phyloP scores from a whole-genome alignment of 2,329 filamentous ascomycete species.

The Metarhizium humberi region DNA sequence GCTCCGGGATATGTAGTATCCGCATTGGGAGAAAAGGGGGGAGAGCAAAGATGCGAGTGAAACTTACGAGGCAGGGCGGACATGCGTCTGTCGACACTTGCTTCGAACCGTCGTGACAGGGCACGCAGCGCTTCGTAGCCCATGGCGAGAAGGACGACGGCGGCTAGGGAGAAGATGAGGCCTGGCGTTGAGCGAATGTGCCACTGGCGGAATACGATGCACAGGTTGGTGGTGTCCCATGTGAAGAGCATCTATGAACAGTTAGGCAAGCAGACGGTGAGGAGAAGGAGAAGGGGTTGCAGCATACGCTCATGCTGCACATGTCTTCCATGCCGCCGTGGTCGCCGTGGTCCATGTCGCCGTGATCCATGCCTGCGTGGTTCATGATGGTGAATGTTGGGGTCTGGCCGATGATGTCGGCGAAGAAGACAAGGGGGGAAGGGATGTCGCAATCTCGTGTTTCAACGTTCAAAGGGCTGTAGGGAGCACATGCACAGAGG shows the following conservation, averaged over 20 bases:
- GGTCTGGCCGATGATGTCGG: neutral
- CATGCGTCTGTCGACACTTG: conserved; percentile 36
- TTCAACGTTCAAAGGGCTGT: too few relatives aligned
- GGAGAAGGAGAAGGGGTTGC: neutral
- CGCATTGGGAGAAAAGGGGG: too few relatives aligned
- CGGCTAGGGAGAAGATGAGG: conserved; percentile 73
- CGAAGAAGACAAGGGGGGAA: neutral
- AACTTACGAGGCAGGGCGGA: conserved; percentile 45
- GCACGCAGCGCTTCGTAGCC: conserved; percentile 87
- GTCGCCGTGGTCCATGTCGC: conserved; percentile 30
- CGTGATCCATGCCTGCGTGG: conserved; percentile 27
- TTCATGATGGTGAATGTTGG: conserved; percentile 5
- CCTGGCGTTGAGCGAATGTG: conserved; percentile 66
- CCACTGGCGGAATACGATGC: conserved; percentile 92
- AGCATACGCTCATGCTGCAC: conserved; percentile 84
- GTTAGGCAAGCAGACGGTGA: neutral
- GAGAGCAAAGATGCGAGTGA: neutral
- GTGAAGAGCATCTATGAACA: conserved; percentile 87
- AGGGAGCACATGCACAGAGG: too few relatives aligned
- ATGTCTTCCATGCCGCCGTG: conserved; percentile 48
- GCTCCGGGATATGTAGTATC: neutral
- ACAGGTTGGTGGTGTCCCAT: conserved; percentile 87
- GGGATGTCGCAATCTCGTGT: neutral
- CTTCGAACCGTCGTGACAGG: conserved; percentile 67
- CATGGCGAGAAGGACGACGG: conserved; percentile 74